These are phyloP conservation scores for Vigna nakashimae DNA, from an alignment of 306 rosid genomes.

Conservation along the genomic window DNA sequence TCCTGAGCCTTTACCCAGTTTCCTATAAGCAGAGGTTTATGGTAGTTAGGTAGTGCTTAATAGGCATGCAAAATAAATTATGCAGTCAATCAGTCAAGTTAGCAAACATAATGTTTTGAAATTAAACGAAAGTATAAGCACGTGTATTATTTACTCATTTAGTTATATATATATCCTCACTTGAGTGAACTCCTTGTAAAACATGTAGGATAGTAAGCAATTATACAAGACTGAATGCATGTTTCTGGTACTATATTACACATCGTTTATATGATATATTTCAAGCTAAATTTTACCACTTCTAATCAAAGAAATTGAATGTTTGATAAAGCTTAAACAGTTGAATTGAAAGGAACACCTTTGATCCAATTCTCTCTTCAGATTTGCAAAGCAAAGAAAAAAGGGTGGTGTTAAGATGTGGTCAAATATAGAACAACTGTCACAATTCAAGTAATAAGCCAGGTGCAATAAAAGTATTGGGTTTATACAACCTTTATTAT, in stretches of 20 bases:
- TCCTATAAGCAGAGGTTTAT: conserved; percentile 41
- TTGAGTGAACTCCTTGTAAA: neutral
- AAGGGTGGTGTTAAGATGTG: conserved; percentile 41
- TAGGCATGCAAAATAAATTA: no score
- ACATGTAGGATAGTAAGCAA: neutral
- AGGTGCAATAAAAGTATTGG: conserved; percentile 8
- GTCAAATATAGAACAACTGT: conserved; percentile 28
- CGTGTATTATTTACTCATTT: neutral
- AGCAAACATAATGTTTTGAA: neutral
- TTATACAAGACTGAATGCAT: neutral
- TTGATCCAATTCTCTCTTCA: conserved; percentile 81
- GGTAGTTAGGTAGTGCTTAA: no score
- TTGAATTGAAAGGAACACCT: no score
- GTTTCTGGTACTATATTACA: neutral
- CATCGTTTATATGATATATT: no score
- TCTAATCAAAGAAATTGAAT: neutral
- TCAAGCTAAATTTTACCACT: neutral
- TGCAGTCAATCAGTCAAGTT: conserved; percentile 7
- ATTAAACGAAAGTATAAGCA: neutral
- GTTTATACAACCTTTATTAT: conserved; percentile 29
- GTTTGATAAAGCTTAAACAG: neutral
- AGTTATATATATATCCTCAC: no score
- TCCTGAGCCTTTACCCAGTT: conserved; percentile 97
- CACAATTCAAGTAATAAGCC: conserved; percentile 20
- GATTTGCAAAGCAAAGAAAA: conserved; percentile 47